phyloP scores from a whole-genome alignment of 2,329 filamentous ascomycete species.

The Alternaria ethzedia region DNA sequence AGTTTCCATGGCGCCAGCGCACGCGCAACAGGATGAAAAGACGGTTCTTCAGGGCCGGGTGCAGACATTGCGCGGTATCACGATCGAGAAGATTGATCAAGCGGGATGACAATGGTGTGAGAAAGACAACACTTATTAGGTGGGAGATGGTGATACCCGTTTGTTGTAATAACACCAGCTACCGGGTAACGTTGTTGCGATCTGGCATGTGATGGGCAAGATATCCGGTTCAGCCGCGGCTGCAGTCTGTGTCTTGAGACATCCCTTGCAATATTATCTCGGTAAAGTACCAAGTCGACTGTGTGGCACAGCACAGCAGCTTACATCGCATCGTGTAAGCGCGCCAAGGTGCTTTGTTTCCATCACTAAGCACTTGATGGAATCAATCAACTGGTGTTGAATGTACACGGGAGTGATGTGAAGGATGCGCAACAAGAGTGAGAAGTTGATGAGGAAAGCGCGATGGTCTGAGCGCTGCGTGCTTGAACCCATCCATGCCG shows the following conservation, averaged over 20 bases:
- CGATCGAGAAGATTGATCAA: not conserved
- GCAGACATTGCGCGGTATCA: not conserved
- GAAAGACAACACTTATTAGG: not conserved
- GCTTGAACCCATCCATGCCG: not conserved
- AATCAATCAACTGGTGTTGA: too few species aligned
- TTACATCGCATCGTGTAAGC: not conserved
- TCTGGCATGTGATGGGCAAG: not conserved
- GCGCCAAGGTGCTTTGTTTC: not conserved
- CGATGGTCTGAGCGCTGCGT: not conserved
- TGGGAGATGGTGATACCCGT: not conserved
- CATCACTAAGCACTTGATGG: not conserved
- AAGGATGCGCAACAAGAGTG: not conserved
- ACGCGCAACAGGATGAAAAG: constrained; percentile 28
- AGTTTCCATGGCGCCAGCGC: constrained; percentile 35
- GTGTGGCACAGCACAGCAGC: not conserved
- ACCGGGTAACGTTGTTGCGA: not conserved
- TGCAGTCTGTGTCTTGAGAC: not conserved
- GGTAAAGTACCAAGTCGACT: not conserved
- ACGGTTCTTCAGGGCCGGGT: constrained; percentile 2
- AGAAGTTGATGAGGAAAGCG: not conserved
- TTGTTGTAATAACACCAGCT: not conserved
- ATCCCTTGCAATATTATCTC: not conserved
- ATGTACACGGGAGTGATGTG: not conserved
- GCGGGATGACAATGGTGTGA: not conserved
- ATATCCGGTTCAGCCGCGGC: not conserved